Evolutionary conservation across 1,139 yeast species (phyloP).

Genomic region (Tardiomyces digboiensis): DNA sequence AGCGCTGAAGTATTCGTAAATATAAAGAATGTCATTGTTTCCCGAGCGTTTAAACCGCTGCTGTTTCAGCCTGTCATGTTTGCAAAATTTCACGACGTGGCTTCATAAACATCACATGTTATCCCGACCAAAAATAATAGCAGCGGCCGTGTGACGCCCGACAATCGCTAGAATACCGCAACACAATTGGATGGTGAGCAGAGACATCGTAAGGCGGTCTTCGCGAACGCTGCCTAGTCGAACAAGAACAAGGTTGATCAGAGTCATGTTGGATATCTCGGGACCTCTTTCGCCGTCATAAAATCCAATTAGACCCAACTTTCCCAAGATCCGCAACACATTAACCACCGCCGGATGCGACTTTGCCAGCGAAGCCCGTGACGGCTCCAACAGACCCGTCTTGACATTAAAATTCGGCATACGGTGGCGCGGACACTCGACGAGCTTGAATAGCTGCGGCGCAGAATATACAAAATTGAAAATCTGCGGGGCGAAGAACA

Average conservation of each 20-base stretch:
- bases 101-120: slow-evolving; percentile 33
- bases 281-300: slow-evolving; percentile 1
- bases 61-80: not conserved
- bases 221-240: slow-evolving; percentile 89
- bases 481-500: slow-evolving; percentile 85
- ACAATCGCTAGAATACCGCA: slow-evolving; percentile 60
- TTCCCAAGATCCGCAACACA: slow-evolving; percentile 29
- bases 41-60: too few species aligned
- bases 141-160: slow-evolving; percentile 78
- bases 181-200: slow-evolving; percentile 52
- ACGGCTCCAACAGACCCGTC: slow-evolving; percentile 74
- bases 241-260: slow-evolving; percentile 73
- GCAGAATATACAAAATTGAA: slow-evolving; percentile 79
- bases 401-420: slow-evolving; percentile 63
- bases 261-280: slow-evolving; percentile 75
- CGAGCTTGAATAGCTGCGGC: slow-evolving; percentile 78
- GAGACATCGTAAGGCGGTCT: slow-evolving; percentile 52
- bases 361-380: slow-evolving; percentile 37
- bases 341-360: slow-evolving; percentile 24
- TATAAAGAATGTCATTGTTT: too few species aligned
- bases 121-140: slow-evolving; percentile 82
- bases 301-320: slow-evolving; percentile 9
- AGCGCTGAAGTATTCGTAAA: too few species aligned
- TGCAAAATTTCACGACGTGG: not conserved
- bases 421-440: slow-evolving; percentile 95